Base-by-base conservation (phyloP, 441 rosid species). In the Cnidoscolus chayamansa region DNA sequence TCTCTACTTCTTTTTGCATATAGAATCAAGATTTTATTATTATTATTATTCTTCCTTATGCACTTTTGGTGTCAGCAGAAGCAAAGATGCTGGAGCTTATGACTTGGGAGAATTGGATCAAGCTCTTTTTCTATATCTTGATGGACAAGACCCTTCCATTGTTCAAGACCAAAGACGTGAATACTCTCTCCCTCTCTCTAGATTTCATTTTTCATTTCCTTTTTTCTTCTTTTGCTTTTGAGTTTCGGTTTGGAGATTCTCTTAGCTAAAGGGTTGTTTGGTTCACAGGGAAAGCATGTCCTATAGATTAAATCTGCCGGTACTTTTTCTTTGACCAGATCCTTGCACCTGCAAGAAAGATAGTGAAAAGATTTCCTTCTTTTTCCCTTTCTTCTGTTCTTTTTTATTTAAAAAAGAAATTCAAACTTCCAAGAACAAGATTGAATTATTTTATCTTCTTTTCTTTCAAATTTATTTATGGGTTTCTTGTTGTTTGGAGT, bases 101-200 rank as follows among this genome's bases (percentile, higher is more conserved):
- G 96, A 90, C 78, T 70, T 95, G 82, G 98, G 93, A 64, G 99
- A 95, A 79, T 80, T 95, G 72, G 99, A 95, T 86, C 96, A 89
- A 87, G 92, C 97, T 17, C 95, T 93, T 74, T 88, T 93, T 73
- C 92, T 91, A 51, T 93, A 95, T 85, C 87, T 95, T 53, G 96
- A 92, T 80, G 98, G 94, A 78, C 92, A 92, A 76, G 89, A 89
- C 73, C 76, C 91, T 68, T 78, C 93, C 56, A 69, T 81, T 73
- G 73, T 73, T 58, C 91, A 85, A 83, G 90, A 91, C 59, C 94
- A 89, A 82, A 87, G 86, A 76, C 91, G 97, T 91, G 78, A 81
- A 86, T 51, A 51, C 48, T 16, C 30, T 72, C 70, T 61, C 71
- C 48, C 45, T 63, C 48, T 51, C 4, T 15, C 30, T 32, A 17